Evolutionary conservation across 768 basidiomycete species (phyloP).

Genomic region (Russula sp.): DNA sequence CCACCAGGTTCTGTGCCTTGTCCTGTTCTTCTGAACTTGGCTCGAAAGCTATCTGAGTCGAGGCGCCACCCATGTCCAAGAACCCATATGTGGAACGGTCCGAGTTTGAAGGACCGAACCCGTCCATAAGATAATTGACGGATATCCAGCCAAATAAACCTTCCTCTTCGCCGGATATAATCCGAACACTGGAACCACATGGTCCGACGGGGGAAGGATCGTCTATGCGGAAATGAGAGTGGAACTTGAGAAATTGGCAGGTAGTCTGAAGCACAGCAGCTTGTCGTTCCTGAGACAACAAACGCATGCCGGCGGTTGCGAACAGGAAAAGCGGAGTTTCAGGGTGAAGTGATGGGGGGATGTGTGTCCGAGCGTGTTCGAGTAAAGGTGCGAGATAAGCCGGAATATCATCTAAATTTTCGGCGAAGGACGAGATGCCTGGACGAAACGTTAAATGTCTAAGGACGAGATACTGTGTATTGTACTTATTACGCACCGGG

Average conservation of each 20-base stretch:
- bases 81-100: constrained; percentile 90
- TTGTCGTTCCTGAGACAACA: constrained; percentile 65
- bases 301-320: constrained; percentile 96
- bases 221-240: constrained; percentile 78
- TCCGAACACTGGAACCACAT: constrained; percentile 87
- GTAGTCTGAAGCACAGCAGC: constrained; percentile 66
- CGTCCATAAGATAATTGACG: constrained; percentile 98
- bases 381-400: constrained; percentile 78
- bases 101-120: constrained; percentile 55
- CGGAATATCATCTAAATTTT: constrained; percentile 62
- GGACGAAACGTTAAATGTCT: constrained; percentile 1
- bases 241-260: constrained; percentile 66
- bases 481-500: constrained; percentile 59
- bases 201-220: constrained; percentile 60
- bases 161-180: constrained; percentile 98
- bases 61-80: constrained; percentile 98
- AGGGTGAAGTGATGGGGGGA: constrained; percentile 80
- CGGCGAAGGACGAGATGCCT: constrained; percentile 86
- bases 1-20: constrained; percentile 58
- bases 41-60: constrained; percentile 98
- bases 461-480: neutral
- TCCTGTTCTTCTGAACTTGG: constrained; percentile 55
- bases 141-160: constrained; percentile 99
- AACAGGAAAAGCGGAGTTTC: constrained; percentile 90
- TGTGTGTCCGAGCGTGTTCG: constrained; percentile 69